A percentile compares a stretch with the other conserved stretches of the same genome.
Conservation (phyloP, 2,329 filamentous ascomycete genomes). For the Stagonosporopsis chrysanthemi region DNA sequence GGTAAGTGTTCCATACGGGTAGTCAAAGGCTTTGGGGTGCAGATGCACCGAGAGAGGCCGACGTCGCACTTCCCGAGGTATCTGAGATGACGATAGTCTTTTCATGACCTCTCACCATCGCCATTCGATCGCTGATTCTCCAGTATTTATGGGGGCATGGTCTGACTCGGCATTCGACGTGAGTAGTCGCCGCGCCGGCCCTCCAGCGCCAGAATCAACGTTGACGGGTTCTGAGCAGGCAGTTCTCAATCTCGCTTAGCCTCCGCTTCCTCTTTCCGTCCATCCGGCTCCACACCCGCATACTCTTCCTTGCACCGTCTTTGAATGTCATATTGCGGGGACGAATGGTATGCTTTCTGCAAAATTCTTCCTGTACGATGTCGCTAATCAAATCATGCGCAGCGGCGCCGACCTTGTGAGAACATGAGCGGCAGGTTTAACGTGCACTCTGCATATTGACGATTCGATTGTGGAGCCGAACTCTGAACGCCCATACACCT, state of each 20-base stretch:
- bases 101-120: conserved; percentile 5
- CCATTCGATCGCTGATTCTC: conserved; percentile 2
- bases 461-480: conserved; percentile 9
- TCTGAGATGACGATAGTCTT: background rate
- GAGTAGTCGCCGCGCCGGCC: conserved; percentile 6
- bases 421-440: conserved; percentile 1
- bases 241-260: conserved; percentile 20
- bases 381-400: conserved; percentile 9
- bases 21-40: background rate
- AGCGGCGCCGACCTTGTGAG: conserved; percentile 1
- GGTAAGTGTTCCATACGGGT: background rate
- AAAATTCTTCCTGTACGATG: conserved; percentile 5
- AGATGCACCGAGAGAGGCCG: conserved; percentile 9
- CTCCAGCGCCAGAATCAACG: conserved; percentile 1
- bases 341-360: conserved; percentile 1
- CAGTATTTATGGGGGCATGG: conserved; percentile 3
- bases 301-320: conserved; percentile 11
- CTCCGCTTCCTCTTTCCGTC: conserved; percentile 14
- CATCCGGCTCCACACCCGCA: conserved; percentile 17
- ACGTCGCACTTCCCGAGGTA: conserved; percentile 13
- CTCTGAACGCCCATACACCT: background rate
- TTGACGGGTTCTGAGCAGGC: conserved; percentile 3
- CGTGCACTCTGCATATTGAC: conserved; percentile 3
- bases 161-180: conserved; percentile 9
- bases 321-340: conserved; percentile 15